These are phyloP conservation scores for Nicotiana noctiflora DNA, from an alignment of 257 asterid species.

Conservation along the genomic window DNA sequence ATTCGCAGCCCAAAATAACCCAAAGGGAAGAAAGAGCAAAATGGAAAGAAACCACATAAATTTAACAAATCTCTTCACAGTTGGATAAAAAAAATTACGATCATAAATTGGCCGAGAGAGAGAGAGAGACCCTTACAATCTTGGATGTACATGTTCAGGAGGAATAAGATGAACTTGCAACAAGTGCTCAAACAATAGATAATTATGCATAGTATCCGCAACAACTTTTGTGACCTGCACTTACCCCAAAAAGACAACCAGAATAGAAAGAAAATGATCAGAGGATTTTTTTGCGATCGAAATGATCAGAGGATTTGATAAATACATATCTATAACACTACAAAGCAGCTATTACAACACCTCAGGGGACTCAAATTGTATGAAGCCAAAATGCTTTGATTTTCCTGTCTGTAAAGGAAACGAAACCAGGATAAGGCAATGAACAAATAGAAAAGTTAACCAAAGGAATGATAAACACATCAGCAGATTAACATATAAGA, in stretches of 20 bases:
- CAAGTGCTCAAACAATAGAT: slow-evolving; percentile 75
- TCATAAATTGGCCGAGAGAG: neutral
- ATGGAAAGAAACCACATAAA: neutral
- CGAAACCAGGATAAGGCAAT: slow-evolving; percentile 1
- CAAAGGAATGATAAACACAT: neutral
- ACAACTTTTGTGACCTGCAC: slow-evolving; percentile 88
- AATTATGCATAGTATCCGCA: slow-evolving; percentile 84
- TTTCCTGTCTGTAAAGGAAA: slow-evolving; percentile 70
- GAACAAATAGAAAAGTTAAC: neutral
- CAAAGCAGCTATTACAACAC: slow-evolving; percentile 27
- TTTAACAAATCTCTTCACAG: neutral
- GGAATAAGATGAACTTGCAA: slow-evolving; percentile 75
- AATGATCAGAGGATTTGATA: neutral
- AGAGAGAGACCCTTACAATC: slow-evolving; percentile 44
- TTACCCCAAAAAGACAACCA: neutral
- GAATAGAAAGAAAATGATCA: neutral
- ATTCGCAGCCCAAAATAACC: no score
- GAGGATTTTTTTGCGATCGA: neutral
- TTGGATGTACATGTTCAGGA: slow-evolving; percentile 68
- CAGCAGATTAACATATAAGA: neutral
- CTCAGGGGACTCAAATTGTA: slow-evolving; percentile 89
- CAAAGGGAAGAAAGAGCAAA: neutral
- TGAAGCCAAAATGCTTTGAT: slow-evolving; percentile 90
- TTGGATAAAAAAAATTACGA: neutral
- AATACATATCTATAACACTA: neutral